These are phyloP conservation scores for Pseudohyphozyma bogoriensis DNA, from an alignment of 768 basidiomycete species.

Conservation along the genomic window DNA sequence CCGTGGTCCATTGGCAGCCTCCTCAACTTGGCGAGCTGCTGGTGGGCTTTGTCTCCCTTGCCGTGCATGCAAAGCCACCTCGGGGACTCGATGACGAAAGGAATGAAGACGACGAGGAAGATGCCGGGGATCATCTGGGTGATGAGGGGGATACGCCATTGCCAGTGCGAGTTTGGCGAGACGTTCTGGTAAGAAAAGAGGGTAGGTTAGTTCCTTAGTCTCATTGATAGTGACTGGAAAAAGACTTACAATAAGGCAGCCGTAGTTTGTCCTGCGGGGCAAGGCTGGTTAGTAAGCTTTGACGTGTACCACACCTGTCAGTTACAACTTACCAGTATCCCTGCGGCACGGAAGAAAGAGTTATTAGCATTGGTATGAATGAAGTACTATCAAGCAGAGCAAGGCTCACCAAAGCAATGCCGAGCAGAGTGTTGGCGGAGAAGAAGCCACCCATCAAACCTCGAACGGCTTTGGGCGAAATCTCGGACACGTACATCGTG, in stretches of 20 bases:
- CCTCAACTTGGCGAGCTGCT: not conserved
- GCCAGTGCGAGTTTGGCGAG: conserved; percentile 43
- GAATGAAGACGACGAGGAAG: conserved; percentile 50
- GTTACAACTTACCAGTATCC: too few relatives aligned
- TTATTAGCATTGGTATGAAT: too few relatives aligned
- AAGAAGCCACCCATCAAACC: not conserved
- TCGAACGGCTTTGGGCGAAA: not conserved
- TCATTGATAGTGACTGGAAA: too few relatives aligned
- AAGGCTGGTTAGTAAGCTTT: too few relatives aligned
- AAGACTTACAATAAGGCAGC: too few relatives aligned
- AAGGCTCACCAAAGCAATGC: not conserved
- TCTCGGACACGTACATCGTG: not conserved
- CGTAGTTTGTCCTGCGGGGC: too few relatives aligned
- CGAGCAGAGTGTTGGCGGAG: not conserved
- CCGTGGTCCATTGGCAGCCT: not conserved
- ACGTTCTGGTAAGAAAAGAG: not conserved
- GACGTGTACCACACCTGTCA: too few relatives aligned
- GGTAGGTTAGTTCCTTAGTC: too few relatives aligned
- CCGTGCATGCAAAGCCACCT: conserved; percentile 56
- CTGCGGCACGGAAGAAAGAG: too few relatives aligned
- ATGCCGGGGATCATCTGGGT: conserved; percentile 50
- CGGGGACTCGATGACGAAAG: conserved; percentile 55
- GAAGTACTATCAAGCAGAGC: too few relatives aligned
- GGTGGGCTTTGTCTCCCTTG: conserved; percentile 44
- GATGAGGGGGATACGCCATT: conserved; percentile 60